Conservation (phyloP, 345 rosid species). For the Populus euphratica region DNA sequence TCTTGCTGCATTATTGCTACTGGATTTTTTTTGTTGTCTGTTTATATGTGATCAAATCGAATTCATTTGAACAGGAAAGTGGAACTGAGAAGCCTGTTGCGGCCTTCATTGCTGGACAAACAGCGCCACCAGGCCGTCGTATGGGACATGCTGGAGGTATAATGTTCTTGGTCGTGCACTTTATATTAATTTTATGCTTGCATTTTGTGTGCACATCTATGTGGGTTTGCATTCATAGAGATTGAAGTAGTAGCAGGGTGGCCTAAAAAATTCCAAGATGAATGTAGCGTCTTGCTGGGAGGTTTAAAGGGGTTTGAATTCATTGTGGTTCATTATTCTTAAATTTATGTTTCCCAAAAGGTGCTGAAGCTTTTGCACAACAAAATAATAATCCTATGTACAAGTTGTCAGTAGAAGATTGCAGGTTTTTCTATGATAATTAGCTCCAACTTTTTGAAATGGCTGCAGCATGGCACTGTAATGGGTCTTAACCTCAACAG, state of each 20-base stretch:
- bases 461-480: no score
- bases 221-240: neutral
- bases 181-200: neutral
- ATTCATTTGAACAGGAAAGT: constrained; percentile 62
- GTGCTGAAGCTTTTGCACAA: no score
- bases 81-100: constrained; percentile 90
- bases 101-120: constrained; percentile 96
- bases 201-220: neutral
- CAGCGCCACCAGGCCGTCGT: constrained; percentile 97
- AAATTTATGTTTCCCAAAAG: no score
- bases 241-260: neutral
- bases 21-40: neutral
- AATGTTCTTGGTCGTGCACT: neutral
- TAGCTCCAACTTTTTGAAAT: no score
- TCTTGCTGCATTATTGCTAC: neutral
- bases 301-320: no score
- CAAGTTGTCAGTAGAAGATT: no score
- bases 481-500: no score
- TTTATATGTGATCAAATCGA: neutral
- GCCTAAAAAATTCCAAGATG: neutral
- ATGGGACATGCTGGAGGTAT: constrained; percentile 99
- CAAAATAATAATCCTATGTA: no score
- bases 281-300: neutral
- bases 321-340: no score
- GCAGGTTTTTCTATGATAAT: no score